Evolutionary conservation across 768 basidiomycete species (phyloP).

Genomic region (Pleurotus ostreatus): DNA sequence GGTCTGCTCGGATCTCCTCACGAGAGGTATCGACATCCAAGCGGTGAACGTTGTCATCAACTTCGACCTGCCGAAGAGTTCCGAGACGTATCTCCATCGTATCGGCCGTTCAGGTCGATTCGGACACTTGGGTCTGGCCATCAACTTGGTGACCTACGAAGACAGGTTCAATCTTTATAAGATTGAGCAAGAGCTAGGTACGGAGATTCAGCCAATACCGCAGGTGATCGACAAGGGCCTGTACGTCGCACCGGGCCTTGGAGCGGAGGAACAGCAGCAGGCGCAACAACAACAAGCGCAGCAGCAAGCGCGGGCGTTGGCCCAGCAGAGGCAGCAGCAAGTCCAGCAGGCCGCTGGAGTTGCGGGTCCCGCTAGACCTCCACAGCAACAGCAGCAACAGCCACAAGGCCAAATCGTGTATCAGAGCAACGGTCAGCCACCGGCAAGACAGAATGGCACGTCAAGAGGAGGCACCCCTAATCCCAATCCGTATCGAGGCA

Average conservation of each 20-base stretch:
- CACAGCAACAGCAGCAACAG: slow-evolving; percentile 16
- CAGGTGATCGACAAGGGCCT: slow-evolving; percentile 85
- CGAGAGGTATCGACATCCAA: slow-evolving; percentile 99
- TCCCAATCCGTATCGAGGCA: neutral
- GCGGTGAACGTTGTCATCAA: slow-evolving; percentile 99
- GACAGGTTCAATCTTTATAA: slow-evolving; percentile 97
- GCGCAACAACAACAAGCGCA: slow-evolving; percentile 26
- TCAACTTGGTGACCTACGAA: slow-evolving; percentile 97
- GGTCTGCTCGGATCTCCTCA: slow-evolving; percentile 96
- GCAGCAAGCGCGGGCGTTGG: slow-evolving; percentile 29
- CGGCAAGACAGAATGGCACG: too few species aligned
- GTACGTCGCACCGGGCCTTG: slow-evolving; percentile 79
- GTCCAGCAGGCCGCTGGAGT: slow-evolving; percentile 17
- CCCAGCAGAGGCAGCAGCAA: slow-evolving; percentile 22
- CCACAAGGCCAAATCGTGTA: slow-evolving; percentile 21
- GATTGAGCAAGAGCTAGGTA: slow-evolving; percentile 98
- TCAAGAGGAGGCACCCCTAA: neutral
- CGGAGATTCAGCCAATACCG: slow-evolving; percentile 96
- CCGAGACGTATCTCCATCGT: slow-evolving; percentile 97
- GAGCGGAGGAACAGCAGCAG: slow-evolving; percentile 35
- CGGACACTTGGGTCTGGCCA: slow-evolving; percentile 94
- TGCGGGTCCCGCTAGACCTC: slow-evolving; percentile 4
- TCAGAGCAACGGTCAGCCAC: slow-evolving; percentile 18
- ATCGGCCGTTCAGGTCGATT: slow-evolving; percentile 98
- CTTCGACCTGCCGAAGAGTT: slow-evolving; percentile 99